Conservation (phyloP, 78 protist genomes). For the Dictyostelium firmibasis region DNA sequence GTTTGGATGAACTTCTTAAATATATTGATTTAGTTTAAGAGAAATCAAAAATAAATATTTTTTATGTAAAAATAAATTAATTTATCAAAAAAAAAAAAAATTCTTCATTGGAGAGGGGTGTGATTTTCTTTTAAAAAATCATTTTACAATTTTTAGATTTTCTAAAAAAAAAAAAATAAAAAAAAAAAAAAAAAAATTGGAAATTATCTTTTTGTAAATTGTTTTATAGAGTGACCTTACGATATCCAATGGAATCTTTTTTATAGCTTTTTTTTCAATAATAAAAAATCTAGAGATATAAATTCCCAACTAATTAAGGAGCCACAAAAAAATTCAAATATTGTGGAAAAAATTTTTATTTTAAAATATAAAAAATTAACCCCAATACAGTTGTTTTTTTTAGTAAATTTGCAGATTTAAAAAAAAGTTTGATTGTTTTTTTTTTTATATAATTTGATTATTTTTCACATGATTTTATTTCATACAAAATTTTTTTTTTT, state of each 20-base stretch:
- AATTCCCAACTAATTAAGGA: not conserved
- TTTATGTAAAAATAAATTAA: no score
- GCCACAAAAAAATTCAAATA: not conserved
- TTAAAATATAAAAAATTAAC: not conserved
- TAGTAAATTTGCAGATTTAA: not conserved
- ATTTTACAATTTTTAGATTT: not conserved
- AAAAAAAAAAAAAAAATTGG: not conserved
- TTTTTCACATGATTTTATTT: no score
- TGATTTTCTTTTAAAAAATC: not conserved
- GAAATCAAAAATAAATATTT: no score
- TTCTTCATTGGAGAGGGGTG: not conserved
- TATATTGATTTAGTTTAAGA: no score
- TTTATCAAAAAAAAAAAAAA: not conserved
- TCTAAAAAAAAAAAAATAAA: not conserved
- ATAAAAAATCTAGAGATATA: not conserved
- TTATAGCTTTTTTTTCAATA: not conserved
- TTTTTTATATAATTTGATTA: not conserved
- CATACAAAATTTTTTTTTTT: not conserved
- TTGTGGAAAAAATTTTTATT: not conserved
- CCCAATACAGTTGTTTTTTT: not conserved
- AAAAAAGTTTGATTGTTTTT: not conserved
- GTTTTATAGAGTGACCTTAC: not conserved
- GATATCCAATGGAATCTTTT: not conserved
- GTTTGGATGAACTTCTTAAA: no score
- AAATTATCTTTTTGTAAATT: not conserved